These are phyloP conservation scores for Tulasnella sp. DNA, from an alignment of 768 basidiomycete genomes.

Conservation along the genomic window DNA sequence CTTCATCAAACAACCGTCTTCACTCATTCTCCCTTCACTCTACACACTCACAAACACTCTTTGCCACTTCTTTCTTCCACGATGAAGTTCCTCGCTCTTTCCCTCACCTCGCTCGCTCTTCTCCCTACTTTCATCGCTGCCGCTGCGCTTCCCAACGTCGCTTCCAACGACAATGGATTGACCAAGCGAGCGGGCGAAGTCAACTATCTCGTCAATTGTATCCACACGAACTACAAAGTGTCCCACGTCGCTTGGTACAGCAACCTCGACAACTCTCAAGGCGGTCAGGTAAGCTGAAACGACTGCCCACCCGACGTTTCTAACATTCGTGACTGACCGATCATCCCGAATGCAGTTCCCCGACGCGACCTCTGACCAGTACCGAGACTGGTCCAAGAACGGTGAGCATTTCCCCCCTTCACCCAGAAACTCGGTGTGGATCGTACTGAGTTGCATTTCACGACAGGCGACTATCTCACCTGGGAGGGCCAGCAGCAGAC, in stretches of 20 bases:
- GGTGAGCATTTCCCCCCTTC: neutral
- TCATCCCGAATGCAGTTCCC: too few relatives aligned
- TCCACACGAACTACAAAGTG: neutral
- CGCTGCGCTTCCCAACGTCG: neutral
- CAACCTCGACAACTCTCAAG: neutral
- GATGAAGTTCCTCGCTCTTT: neutral
- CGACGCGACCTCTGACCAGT: neutral
- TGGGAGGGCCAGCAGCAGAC: neutral
- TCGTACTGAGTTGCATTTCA: too few relatives aligned
- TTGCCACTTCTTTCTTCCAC: too few relatives aligned
- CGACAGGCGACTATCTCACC: neutral
- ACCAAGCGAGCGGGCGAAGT: neutral
- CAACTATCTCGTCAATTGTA: neutral
- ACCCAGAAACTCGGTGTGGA: neutral
- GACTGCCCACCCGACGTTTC: too few relatives aligned
- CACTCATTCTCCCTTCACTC: too few relatives aligned
- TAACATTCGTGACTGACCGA: too few relatives aligned
- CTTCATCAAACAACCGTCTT: too few relatives aligned
- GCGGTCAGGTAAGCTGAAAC: neutral
- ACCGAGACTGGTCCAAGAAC: neutral
- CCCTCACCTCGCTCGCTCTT: neutral
- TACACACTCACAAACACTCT: too few relatives aligned
- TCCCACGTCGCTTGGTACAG: neutral
- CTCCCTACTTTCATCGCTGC: neutral
- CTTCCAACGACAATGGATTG: neutral